Conservation (phyloP, 2,329 filamentous ascomycete species). For the Ploettnerulaceae sp. region DNA sequence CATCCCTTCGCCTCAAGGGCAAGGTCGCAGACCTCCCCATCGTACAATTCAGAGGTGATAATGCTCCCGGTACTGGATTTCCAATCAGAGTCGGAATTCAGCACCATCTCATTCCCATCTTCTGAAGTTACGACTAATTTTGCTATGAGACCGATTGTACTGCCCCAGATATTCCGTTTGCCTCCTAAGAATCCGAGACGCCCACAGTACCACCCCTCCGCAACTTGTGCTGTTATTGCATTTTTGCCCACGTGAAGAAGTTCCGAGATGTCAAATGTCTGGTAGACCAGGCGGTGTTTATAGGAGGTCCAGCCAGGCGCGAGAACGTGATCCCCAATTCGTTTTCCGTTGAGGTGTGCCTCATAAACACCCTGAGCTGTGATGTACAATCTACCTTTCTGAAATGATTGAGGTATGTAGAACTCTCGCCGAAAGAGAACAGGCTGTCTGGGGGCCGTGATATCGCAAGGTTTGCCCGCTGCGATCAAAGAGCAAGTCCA, state of each 20-base stretch:
- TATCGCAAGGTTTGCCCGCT: not conserved
- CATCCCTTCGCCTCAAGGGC: conserved; percentile 31
- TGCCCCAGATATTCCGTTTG: conserved; percentile 36
- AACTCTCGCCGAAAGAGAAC: conserved; percentile 35
- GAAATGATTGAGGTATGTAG: conserved; percentile 8
- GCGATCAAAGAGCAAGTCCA: not conserved
- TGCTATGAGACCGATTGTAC: conserved; percentile 37
- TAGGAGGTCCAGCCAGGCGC: conserved; percentile 43
- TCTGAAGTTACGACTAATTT: conserved; percentile 33
- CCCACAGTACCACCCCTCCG: conserved; percentile 47
- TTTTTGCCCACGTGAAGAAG: conserved; percentile 38
- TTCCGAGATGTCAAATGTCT: conserved; percentile 46
- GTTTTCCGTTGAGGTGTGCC: conserved; percentile 35
- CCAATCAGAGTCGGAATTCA: conserved; percentile 31
- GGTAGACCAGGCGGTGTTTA: conserved; percentile 43
- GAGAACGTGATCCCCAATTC: conserved; percentile 32
- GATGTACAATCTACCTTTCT: conserved; percentile 34
- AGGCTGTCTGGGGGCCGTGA: conserved; percentile 21
- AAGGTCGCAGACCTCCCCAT: conserved; percentile 49
- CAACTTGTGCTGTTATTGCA: conserved; percentile 39
- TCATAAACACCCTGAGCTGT: conserved; percentile 36
- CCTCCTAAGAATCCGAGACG: conserved; percentile 36
- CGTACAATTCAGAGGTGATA: conserved; percentile 40
- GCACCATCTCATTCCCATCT: conserved; percentile 26
- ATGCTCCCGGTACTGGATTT: conserved; percentile 34